Base-by-base conservation (phyloP, 306 rosid genomes). In the Inga oerstediana region DNA sequence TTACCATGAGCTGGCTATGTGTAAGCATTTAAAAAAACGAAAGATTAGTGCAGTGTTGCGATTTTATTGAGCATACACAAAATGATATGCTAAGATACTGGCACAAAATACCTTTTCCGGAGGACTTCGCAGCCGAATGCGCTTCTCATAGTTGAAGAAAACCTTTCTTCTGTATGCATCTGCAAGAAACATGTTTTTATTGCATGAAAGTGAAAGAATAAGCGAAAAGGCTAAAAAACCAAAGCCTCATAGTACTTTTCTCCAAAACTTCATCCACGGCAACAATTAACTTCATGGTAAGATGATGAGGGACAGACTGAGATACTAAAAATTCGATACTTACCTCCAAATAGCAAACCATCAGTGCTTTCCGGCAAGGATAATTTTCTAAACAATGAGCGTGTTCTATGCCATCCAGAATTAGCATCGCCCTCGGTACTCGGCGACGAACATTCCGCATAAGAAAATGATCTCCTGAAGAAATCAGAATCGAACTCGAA, bases 121-220 rank as follows among this genome's bases (percentile, higher is more conserved):
- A 77, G 98, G 87, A 75, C 99, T 96, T 48, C 85, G 87, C 89
- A 93, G 79, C 52, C 99, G 85, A 0, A 96, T 86, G 41, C 99
- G 99, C 86, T 92, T 96, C 89, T 93, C 99, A 52, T 96, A 93
- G 76, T 93, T 96, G 87, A 93, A 96, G 89, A 96, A 96, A 79
- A 96, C 72, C 84, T 86, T 93, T 82, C 97, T 92, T 87, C 99
- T 89, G 56, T 68, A 93, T n/a, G 87, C 91, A 68, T 96, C 99
- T 93, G 91, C 87, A 85, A 24, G 24, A 54, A 80, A 70, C 78
- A 62, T 11, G 37, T 62, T 62, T 62, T 43, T 72, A 15, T 45
- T 72, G 39, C 13, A 44, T 46, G 19, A 12, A 17, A 34, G 15
- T 6, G 9, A 54, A 14, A 59, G 35, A 19, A 70, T 65, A 5